Percentiles rank a stretch among this genome's conserved stretches.
These are phyloP conservation scores for Sechiopsis laciniata DNA, from an alignment of 306 rosid genomes.

Conservation along the genomic window DNA sequence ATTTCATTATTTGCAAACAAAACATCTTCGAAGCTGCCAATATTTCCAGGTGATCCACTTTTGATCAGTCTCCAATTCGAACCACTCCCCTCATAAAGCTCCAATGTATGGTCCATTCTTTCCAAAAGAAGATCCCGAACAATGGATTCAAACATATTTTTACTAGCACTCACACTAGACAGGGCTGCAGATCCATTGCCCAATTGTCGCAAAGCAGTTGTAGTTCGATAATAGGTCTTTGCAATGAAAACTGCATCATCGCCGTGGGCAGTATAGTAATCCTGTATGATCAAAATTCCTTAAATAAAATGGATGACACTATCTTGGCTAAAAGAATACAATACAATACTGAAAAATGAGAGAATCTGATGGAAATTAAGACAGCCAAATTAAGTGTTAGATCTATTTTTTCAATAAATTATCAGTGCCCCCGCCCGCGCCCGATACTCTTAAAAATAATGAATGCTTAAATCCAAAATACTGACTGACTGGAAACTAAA, in stretches of 20 bases:
- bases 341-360: not conserved
- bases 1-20: conserved; percentile 91
- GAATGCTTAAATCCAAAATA: not conserved
- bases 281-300: conserved; percentile 40
- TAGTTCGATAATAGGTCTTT: conserved; percentile 80
- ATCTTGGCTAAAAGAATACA: not conserved
- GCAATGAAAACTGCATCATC: conserved; percentile 89
- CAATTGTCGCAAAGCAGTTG: conserved; percentile 76
- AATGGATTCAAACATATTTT: conserved; percentile 81
- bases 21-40: conserved; percentile 80
- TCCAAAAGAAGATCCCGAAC: conserved; percentile 80
- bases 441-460: not conserved
- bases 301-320: not conserved
- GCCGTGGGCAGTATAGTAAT: conserved; percentile 88
- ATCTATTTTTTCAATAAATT: not conserved
- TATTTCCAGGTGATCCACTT: conserved; percentile 94
- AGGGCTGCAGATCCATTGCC: conserved; percentile 63
- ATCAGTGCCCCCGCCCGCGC: not conserved
- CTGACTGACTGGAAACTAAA: not conserved
- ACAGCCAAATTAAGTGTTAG: not conserved
- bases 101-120: conserved; percentile 84
- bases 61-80: conserved; percentile 76
- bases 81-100: conserved; percentile 91
- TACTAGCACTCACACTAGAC: conserved; percentile 75
- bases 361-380: not conserved